A percentile compares a stretch with the other conserved stretches of the same genome.
Conservation (phyloP, 2,329 filamentous ascomycete genomes). For the Neofusicoccum sp. region DNA sequence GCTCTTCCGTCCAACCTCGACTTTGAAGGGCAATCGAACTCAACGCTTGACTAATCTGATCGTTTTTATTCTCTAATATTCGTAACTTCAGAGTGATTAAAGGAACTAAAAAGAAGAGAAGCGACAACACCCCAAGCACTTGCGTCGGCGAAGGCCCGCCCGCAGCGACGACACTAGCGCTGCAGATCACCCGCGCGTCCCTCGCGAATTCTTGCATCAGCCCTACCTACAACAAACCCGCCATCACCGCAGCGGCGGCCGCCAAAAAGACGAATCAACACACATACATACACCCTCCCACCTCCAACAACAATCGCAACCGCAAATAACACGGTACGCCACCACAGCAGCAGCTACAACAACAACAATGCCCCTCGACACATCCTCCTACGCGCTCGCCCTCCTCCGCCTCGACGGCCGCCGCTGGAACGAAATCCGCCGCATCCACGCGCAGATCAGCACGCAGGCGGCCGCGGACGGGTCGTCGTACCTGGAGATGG, state of each 20-base stretch:
- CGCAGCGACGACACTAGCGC: neutral
- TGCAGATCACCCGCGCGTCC: constrained; percentile 12
- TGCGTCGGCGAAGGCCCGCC: too few species aligned
- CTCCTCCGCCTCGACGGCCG: constrained; percentile 69
- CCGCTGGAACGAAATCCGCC: constrained; percentile 94
- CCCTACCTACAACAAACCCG: neutral
- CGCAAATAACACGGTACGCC: neutral
- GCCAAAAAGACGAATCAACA: constrained; percentile 6
- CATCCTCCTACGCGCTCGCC: constrained; percentile 83
- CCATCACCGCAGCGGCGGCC: neutral
- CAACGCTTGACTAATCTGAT: too few species aligned
- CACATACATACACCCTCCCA: neutral
- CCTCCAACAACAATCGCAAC: neutral
- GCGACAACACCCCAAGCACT: too few species aligned
- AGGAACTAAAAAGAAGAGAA: too few species aligned
- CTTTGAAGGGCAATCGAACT: too few species aligned
- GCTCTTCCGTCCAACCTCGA: too few species aligned
- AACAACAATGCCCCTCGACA: constrained; percentile 82
- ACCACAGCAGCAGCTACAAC: neutral
- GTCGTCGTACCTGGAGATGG: constrained; percentile 91
- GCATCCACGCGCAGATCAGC: constrained; percentile 82
- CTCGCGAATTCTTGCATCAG: constrained; percentile 14
- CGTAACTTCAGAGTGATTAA: too few species aligned
- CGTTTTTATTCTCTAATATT: too few species aligned
- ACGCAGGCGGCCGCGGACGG: constrained; percentile 92